Evolutionary conservation across 2,329 filamentous ascomycete genomes (phyloP).

Genomic region (Rhinocladiella similis): DNA sequence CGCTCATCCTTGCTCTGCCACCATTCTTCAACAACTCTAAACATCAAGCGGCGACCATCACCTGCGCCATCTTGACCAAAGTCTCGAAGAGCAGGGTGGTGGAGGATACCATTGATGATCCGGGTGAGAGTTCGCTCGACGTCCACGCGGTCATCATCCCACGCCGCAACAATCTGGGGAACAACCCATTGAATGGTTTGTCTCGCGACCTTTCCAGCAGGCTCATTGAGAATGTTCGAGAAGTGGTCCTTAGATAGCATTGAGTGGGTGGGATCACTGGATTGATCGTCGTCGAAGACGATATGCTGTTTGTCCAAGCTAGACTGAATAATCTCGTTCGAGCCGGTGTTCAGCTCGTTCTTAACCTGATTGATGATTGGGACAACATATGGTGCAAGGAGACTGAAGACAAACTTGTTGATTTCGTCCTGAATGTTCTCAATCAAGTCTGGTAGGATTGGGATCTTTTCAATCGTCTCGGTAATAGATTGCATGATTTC

Average conservation of each 20-base stretch:
- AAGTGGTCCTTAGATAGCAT: constrained; percentile 98
- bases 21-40: constrained; percentile 77
- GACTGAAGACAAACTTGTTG: constrained; percentile 85
- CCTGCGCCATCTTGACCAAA: constrained; percentile 67
- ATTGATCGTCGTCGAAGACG: constrained; percentile 78
- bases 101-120: constrained; percentile 80
- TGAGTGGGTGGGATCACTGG: constrained; percentile 83
- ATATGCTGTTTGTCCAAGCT: constrained; percentile 81
- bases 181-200: constrained; percentile 81
- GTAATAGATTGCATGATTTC: constrained; percentile 78
- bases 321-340: constrained; percentile 81
- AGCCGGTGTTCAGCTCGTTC: constrained; percentile 80
- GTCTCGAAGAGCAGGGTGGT: constrained; percentile 79
- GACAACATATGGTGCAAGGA: constrained; percentile 83
- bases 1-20: constrained; percentile 68
- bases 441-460: constrained; percentile 78
- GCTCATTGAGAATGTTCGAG: constrained; percentile 83
- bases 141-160: constrained; percentile 75
- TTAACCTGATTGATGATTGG: constrained; percentile 87
- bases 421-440: constrained; percentile 86
- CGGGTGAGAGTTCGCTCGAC: constrained; percentile 69
- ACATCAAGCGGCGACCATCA: constrained; percentile 76
- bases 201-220: constrained; percentile 79
- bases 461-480: constrained; percentile 79
- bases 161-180: constrained; percentile 82